Evolutionary conservation across 2,329 filamentous ascomycete genomes (phyloP).

Genomic region (Westerdykella aurantiaca): DNA sequence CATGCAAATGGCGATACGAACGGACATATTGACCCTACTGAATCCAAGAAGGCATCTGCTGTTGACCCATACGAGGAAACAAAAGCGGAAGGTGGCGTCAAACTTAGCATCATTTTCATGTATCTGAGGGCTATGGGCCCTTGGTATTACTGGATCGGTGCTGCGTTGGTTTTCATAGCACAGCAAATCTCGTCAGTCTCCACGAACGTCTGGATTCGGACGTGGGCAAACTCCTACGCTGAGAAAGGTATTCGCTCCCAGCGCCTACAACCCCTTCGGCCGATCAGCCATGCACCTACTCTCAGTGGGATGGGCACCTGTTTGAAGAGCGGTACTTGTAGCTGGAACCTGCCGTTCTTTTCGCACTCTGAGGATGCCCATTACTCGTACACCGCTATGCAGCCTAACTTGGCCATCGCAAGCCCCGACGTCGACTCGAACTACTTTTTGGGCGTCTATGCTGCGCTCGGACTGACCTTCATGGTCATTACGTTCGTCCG

Average conservation of each 20-base stretch:
- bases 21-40: slow-evolving; percentile 28
- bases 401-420: slow-evolving; percentile 36
- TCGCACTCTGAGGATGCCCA: slow-evolving; percentile 16
- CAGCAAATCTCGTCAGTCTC: slow-evolving; percentile 84
- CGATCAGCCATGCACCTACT: slow-evolving; percentile 41
- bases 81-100: slow-evolving; percentile 81
- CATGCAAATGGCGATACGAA: slow-evolving; percentile 49
- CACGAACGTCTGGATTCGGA: slow-evolving; percentile 88
- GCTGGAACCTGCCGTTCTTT: slow-evolving; percentile 40
- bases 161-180: slow-evolving; percentile 65
- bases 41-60: slow-evolving; percentile 44
- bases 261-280: slow-evolving; percentile 13
- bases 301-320: slow-evolving; percentile 44
- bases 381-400: slow-evolving; percentile 35
- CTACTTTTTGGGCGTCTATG: slow-evolving; percentile 83
- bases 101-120: slow-evolving; percentile 76
- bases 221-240: slow-evolving; percentile 90
- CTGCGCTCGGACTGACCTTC: slow-evolving; percentile 68
- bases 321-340: slow-evolving; percentile 47
- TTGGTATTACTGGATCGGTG: slow-evolving; percentile 89
- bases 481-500: slow-evolving; percentile 75
- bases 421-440: slow-evolving; percentile 62
- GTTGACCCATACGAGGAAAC: slow-evolving; percentile 54
- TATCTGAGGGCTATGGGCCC: slow-evolving; percentile 90
- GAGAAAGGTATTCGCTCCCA: slow-evolving; percentile 38